These are phyloP conservation scores for Umbilicaria muhlenbergii DNA, from an alignment of 495 filamentous ascomycete genomes.

Conservation along the genomic window DNA sequence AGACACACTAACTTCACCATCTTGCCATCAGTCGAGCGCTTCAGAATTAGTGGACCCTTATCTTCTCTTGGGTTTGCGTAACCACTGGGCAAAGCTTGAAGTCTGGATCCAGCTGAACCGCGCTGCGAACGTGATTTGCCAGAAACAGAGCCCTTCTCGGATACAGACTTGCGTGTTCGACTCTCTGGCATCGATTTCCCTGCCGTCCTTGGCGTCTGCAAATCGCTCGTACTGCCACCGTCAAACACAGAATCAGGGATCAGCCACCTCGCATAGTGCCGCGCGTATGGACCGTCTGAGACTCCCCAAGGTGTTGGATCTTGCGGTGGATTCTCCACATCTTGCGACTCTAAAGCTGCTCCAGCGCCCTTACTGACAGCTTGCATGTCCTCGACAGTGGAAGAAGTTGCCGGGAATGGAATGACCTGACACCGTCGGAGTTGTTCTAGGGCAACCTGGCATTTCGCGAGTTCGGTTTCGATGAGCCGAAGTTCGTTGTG, in stretches of 20 bases:
- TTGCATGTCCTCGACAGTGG: conserved; percentile 41
- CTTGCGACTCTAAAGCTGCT: conserved; percentile 42
- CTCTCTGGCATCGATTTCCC: conserved; percentile 40
- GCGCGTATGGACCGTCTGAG: conserved; percentile 76
- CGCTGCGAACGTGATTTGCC: conserved; percentile 49
- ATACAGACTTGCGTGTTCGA: conserved; percentile 55
- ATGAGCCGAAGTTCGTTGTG: conserved; percentile 88
- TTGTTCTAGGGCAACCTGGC: conserved; percentile 89
- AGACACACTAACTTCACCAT: conserved; percentile 73
- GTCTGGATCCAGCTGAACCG: conserved; percentile 39
- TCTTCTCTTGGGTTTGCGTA: conserved; percentile 56
- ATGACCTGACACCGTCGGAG: conserved; percentile 81
- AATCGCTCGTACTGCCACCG: conserved; percentile 19
- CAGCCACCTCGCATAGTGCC: conserved; percentile 90
- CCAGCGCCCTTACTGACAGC: conserved; percentile 60
- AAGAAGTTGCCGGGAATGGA: conserved; percentile 57
- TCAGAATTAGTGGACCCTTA: conserved; percentile 41
- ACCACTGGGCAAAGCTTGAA: conserved; percentile 57
- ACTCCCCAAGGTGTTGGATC: conserved; percentile 76
- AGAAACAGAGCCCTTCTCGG: conserved; percentile 35
- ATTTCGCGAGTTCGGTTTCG: conserved; percentile 92
- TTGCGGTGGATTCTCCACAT: conserved; percentile 41
- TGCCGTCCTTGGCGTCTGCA: conserved; percentile 14
- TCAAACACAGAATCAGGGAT: conserved; percentile 82
- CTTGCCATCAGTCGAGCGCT: conserved; percentile 42